Evolutionary conservation across 2,329 filamentous ascomycete genomes (phyloP).

Genomic region (Neurospora sp.): DNA sequence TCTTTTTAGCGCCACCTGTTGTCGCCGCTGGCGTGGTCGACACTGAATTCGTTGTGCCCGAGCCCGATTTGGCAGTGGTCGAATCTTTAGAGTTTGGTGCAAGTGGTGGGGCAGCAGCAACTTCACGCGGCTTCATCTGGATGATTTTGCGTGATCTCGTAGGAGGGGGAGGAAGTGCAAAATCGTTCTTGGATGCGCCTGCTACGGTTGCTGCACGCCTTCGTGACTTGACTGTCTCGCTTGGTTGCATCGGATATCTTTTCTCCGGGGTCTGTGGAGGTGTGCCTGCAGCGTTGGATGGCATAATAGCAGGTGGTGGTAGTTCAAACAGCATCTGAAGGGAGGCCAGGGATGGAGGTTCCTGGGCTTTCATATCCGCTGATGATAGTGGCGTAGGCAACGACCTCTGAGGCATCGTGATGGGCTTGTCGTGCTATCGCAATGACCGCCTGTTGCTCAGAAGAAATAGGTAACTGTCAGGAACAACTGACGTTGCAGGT

Average conservation of each 20-base stretch:
- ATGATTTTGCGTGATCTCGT: conserved; percentile 93
- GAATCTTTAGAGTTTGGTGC: not conserved
- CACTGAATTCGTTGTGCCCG: not conserved
- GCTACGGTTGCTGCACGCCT: conserved; percentile 38
- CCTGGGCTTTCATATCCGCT: conserved; percentile 66
- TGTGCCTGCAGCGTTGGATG: conserved; percentile 25
- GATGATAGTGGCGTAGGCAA: conserved; percentile 71
- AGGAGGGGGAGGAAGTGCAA: conserved; percentile 82
- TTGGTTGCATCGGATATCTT: conserved; percentile 25
- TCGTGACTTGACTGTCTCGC: conserved; percentile 43
- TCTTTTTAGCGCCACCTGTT: conserved; percentile 54
- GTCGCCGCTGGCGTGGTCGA: conserved; percentile 6
- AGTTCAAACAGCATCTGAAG: conserved; percentile 64
- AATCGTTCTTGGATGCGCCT: conserved; percentile 47
- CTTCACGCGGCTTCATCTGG: conserved; percentile 73
- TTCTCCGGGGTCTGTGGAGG: conserved; percentile 27
- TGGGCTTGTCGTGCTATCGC: not conserved
- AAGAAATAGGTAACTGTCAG: not conserved
- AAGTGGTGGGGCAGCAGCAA: conserved; percentile 19
- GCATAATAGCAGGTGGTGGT: conserved; percentile 61
- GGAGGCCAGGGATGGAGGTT: conserved; percentile 48
- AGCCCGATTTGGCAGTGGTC: conserved; percentile 8
- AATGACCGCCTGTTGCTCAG: not conserved
- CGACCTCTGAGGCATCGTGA: conserved; percentile 52
- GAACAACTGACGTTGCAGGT: not conserved